A percentile compares a stretch with the other conserved stretches of the same genome.
These are phyloP conservation scores for Backusella macrospora DNA, from an alignment of 192 early-diverging fungal genomes.

Conservation along the genomic window DNA sequence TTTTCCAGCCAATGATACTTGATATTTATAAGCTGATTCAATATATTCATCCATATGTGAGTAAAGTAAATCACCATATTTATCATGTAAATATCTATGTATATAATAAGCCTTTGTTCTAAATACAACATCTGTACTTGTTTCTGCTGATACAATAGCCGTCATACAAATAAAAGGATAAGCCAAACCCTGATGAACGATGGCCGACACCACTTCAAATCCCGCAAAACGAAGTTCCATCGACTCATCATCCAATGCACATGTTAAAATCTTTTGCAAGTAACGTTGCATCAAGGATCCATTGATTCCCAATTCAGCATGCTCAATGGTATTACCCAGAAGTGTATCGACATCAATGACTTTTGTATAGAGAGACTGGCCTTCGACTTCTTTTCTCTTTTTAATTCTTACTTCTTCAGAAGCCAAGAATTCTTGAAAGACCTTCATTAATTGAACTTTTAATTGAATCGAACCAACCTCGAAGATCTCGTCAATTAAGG, in stretches of 20 bases:
- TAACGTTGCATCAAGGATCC: slow-evolving; percentile 90
- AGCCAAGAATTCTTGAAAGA: slow-evolving; percentile 71
- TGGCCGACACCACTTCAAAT: slow-evolving; percentile 81
- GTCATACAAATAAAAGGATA: slow-evolving; percentile 93
- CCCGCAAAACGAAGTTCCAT: slow-evolving; percentile 64
- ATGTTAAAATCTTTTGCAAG: slow-evolving; percentile 73
- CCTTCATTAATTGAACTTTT: slow-evolving; percentile 70
- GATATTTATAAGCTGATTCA: slow-evolving; percentile 73
- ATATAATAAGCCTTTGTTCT: slow-evolving; percentile 73
- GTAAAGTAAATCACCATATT: slow-evolving; percentile 91
- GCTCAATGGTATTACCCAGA: slow-evolving; percentile 80
- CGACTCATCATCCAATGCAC: slow-evolving; percentile 58
- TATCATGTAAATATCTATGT: slow-evolving; percentile 76
- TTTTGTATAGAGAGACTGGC: slow-evolving; percentile 33
- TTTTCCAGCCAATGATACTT: slow-evolving; percentile 28
- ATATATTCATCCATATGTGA: slow-evolving; percentile 79
- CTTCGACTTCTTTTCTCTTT: slow-evolving; percentile 41
- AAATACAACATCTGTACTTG: slow-evolving; percentile 61
- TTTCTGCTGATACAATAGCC: slow-evolving; percentile 82
- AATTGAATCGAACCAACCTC: slow-evolving; percentile 46
- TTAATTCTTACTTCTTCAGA: slow-evolving; percentile 62
- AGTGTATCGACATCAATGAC: slow-evolving; percentile 74
- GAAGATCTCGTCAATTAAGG: slow-evolving; percentile 74
- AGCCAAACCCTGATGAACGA: slow-evolving; percentile 88
- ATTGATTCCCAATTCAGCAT: slow-evolving; percentile 86